Evolutionary conservation across 257 asterid species (phyloP), one percentile per base, ranked within the genome.

Genomic region (Plectranthus barbatus): DNA sequence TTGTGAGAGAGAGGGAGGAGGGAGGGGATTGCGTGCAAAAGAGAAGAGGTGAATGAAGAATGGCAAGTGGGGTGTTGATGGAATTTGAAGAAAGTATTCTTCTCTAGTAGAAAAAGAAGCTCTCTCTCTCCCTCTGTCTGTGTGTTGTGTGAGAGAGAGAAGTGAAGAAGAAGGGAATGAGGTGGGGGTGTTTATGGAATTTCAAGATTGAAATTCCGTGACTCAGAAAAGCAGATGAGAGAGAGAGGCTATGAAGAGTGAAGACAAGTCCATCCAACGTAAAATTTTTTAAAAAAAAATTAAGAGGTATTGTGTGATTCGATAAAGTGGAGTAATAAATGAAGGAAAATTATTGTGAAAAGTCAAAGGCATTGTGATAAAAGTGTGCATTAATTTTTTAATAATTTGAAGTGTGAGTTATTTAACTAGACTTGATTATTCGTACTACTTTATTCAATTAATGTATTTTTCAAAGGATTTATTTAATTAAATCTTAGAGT

Each of bases 21-120:
- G 18, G 11, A 9, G 9, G 14, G 72, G 39, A 37, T 23, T 23
- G 52, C 42, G 50, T 53, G 40, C 7, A 24, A 17, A 31, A 8
- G 47, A 8, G 47, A 62, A 49, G 15, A 44, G 55, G 66, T 21
- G 66, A 49, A 15, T 0, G 73, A 9, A 66, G 58, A 26, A 42
- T 26, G 72, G 31, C 18, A 15, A 56, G 60, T 57, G 61, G 67
- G 62, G 53, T 4, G 64, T 64, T 53, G 61, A 62, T 56, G 70
- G 70, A 61, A 59, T 64, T 69, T 64, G 66, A 75, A 62, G 81
- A 36, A 72, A 70, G 24, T 44, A 34, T 62, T 62, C 48, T 57
- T 59, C 53, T 54, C 13, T 40, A 59, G 67, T 39, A 60, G 40
- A 55, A 54, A n/a, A 70, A 51, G 56, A 44, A 69, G 69, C 50